A percentile compares a stretch with the other conserved stretches of the same genome.
phyloP scores from a whole-genome alignment of 345 rosid species.

The Syzygium oleosum region DNA sequence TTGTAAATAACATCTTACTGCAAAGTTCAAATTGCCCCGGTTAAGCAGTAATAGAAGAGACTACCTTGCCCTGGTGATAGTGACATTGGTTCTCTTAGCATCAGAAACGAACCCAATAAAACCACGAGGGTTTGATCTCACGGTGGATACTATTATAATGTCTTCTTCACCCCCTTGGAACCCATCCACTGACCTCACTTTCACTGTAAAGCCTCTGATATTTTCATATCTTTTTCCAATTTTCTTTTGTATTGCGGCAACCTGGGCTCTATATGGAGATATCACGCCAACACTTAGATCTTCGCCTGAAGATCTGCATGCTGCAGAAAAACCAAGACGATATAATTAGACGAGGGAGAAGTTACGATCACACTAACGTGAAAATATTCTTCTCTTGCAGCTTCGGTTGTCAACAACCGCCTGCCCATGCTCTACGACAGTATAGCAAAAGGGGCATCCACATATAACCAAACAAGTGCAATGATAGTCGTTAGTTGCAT shows the following conservation, averaged over 20 bases:
- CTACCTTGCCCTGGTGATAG: conserved; percentile 29
- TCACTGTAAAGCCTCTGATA: conserved; percentile 5
- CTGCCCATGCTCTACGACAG: neutral
- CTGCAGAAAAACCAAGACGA: conserved; percentile 4
- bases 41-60: neutral
- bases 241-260: conserved; percentile 8
- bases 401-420: neutral
- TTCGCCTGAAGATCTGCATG: conserved; percentile 1
- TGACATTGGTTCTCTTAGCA: conserved; percentile 12
- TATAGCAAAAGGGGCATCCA: neutral
- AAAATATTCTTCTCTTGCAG: neutral
- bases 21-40: neutral
- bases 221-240: neutral
- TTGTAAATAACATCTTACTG: neutral
- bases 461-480: neutral
- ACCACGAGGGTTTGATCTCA: conserved; percentile 12
- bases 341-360: neutral
- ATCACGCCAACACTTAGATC: conserved; percentile 11
- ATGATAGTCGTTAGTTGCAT: neutral
- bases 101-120: conserved; percentile 16
- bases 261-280: conserved; percentile 22
- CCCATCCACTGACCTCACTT: conserved; percentile 16
- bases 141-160: conserved; percentile 16
- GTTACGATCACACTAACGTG: neutral
- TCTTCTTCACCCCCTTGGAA: conserved; percentile 28